These are phyloP conservation scores for Colletotrichum filicis DNA, from an alignment of 2,329 filamentous ascomycete genomes.

Conservation along the genomic window DNA sequence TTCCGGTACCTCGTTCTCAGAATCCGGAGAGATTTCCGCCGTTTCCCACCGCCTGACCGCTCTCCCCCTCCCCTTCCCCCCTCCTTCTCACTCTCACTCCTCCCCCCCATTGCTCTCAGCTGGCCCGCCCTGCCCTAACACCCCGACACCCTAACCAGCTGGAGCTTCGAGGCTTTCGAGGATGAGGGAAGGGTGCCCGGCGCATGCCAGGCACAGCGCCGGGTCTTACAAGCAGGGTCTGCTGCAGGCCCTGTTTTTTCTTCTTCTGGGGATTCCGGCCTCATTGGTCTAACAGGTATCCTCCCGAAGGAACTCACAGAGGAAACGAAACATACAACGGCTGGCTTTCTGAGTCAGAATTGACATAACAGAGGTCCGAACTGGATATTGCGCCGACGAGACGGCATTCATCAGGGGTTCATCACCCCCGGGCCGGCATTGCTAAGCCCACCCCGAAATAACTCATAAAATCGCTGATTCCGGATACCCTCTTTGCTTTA, in stretches of 20 bases:
- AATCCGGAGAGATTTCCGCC: background rate
- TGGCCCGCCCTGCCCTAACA: background rate
- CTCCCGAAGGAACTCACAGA: conserved; percentile 1
- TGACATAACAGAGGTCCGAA: conserved; percentile 26
- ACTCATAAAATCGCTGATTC: conserved; percentile 33
- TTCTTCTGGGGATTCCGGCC: conserved; percentile 7
- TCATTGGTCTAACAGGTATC: background rate
- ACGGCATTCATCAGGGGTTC: conserved; percentile 18
- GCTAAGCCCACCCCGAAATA: conserved; percentile 33
- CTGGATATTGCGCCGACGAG: conserved; percentile 22
- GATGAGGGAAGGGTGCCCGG: background rate
- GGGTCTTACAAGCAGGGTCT: conserved; percentile 2
- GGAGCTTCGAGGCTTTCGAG: background rate
- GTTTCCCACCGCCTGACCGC: conserved; percentile 10
- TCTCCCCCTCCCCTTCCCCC: background rate
- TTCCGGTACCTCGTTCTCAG: background rate
- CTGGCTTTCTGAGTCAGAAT: conserved; percentile 32
- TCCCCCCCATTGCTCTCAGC: background rate
- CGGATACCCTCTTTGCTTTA: conserved; percentile 33
- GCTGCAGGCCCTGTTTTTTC: conserved; percentile 8
- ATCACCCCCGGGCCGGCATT: conserved; percentile 17
- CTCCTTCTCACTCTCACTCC: background rate
- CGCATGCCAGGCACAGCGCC: conserved; percentile 6
- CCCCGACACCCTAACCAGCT: background rate
- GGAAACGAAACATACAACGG: conserved; percentile 27